Evolutionary conservation across 495 filamentous ascomycete species (phyloP), one percentile per base, ranked within the genome.

Genomic region (Annulohypoxylon maeteangense): DNA sequence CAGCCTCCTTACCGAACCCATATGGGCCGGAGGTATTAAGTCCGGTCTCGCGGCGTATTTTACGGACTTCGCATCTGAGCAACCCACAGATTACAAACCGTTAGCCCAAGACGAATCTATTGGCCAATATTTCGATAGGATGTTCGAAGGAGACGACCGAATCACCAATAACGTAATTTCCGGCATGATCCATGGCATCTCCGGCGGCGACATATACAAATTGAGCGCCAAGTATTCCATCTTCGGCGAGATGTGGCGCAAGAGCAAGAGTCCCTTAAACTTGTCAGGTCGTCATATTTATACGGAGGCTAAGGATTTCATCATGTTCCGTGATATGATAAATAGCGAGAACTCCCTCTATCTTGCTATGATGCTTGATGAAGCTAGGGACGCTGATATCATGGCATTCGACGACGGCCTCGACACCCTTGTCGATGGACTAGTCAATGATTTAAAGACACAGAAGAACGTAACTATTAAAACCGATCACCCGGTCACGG

Each of bases 181-280:
- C 3, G 91, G 89, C 27, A 78, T 93, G n/a, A 77, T 91, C 23
- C 95, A 98, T 80, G 96, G 96, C 10, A 92, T 98, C 16, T 96
- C 94, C 73, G 96, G 93, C n/a, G 96, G 96, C 47, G 91, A 98
- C 81, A 88, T 97, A 40, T 87, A 91, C 74, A 84, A 90, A 75
- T 82, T 97, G 58, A 97, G 93, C 75, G 87, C 85, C 42, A 87
- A 86, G 68, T 87, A 87, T 47, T 77, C 77, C 7, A 69, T 78
- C 7, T 70, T 81, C 25, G 64, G 66, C 0, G 0, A 4, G 1
- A 5, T 58, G 8, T 77, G 72, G 62, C 62, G 62, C 12, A 1
- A 1, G 0, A 11, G 4, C 20, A 29, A 3, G 44, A 7, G 16
- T 16, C n/a, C 34, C 8, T 5, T 0, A 1, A 2, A 1, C 31